phyloP scores from a whole-genome alignment of 257 asterid species.

The Petrea volubilis region DNA sequence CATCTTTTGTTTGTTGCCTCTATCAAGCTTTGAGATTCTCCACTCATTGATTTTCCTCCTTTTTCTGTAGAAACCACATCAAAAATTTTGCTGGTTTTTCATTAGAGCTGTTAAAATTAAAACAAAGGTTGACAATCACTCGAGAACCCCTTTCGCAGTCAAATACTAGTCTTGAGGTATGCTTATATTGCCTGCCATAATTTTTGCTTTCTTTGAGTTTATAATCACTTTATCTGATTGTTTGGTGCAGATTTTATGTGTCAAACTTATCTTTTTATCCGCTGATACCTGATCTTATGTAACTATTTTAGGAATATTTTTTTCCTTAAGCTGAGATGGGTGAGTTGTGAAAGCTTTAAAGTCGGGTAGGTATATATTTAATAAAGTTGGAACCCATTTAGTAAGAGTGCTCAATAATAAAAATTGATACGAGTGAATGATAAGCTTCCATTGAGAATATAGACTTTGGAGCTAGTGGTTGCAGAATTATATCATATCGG shows the following conservation, averaged over 20 bases:
- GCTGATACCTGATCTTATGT: background rate
- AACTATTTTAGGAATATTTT: background rate
- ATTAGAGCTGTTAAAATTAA: slow-evolving; percentile 16
- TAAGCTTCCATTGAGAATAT: slow-evolving; percentile 33
- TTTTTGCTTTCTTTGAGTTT: slow-evolving; percentile 7
- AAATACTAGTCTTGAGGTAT: slow-evolving; percentile 27
- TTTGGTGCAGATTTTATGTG: background rate
- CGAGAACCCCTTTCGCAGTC: slow-evolving; percentile 36
- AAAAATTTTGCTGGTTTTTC: background rate
- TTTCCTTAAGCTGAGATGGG: background rate
- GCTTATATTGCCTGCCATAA: slow-evolving; percentile 42
- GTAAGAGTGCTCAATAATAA: slow-evolving; percentile 12
- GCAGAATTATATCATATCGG: slow-evolving; percentile 27
- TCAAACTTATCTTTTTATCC: background rate
- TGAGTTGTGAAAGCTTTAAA: slow-evolving; percentile 25
- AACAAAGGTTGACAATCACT: slow-evolving; percentile 25
- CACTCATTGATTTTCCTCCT: slow-evolving; percentile 28
- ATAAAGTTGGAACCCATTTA: slow-evolving; percentile 40
- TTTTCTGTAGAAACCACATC: slow-evolving; percentile 15
- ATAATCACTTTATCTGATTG: slow-evolving; percentile 10
- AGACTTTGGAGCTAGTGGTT: slow-evolving; percentile 41
- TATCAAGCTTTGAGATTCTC: slow-evolving; percentile 45
- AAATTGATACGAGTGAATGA: slow-evolving; percentile 30
- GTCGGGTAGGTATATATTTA: slow-evolving; percentile 30
- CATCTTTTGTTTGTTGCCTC: slow-evolving; percentile 43